Base-by-base conservation (phyloP, 306 rosid species). In the Trichosanthes truncata region DNA sequence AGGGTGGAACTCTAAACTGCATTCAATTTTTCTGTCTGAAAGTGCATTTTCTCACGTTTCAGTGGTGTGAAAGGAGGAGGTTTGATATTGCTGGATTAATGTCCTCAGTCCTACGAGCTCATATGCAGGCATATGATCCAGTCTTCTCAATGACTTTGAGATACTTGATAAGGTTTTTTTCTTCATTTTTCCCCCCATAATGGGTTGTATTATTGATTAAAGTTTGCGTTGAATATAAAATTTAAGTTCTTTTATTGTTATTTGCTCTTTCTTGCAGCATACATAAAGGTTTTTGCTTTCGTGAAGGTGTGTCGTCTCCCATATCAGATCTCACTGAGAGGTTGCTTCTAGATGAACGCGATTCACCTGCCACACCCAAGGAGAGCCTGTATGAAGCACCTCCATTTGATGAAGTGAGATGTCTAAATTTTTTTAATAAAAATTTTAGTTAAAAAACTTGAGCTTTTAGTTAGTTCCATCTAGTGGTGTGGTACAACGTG, bases 91-190 rank as follows among this genome's bases (percentile, higher is more conserved):
- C 98, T 1, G 99, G 97, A 78, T 77, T 93, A 68, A 82, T 96
- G 86, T 88, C 98, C 57, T 87, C 98, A 23, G 89, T 96, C 84
- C 88, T 96, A 86, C 86, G 97, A 88, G 94, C 97, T 57, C 94
- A 93, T 88, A 87, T 96, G 83, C 90, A 90, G 81, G 99, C 99
- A n/a, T 96, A 96, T 68, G 99, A 96, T 87, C 93, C 99, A 10
- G 57, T 91, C 78, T 91, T 96, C 85, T 96, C 98, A 6, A 89
- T 96, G 99, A 85, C 98, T 17, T 86, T 96, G 82, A 90, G 92
- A 90, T 96, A 96, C 90, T 86, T 96, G 87, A 96, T 91, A 91
- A 96, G 97, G 99, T 57, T 23, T 57, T 29, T 20, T 20, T 26
- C 62, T 71, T 18, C 26, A 33, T 65, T 65, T 36, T 35, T 12